Percentiles rank a stretch among this genome's conserved stretches.
Conservation (phyloP, 2,329 filamentous ascomycete genomes). For the Arthrobotrys megalospora region DNA sequence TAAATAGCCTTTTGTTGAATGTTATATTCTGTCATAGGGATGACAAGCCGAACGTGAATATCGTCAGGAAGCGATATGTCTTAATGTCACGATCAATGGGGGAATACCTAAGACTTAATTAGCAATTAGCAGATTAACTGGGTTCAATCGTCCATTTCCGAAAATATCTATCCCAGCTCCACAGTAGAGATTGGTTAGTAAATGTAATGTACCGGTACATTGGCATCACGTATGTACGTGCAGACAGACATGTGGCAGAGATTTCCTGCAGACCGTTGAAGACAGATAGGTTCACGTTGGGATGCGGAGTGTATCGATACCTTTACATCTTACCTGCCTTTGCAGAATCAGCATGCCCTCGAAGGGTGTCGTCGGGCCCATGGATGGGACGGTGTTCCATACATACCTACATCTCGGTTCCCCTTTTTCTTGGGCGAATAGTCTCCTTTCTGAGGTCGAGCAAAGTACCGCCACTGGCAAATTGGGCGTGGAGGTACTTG, state of each 20-base stretch:
- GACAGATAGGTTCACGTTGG: neutral
- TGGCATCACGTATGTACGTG: neutral
- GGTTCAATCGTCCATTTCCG: conserved; percentile 29
- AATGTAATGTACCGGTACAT: conserved; percentile 24
- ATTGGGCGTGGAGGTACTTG: conserved; percentile 13
- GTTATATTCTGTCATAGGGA: neutral
- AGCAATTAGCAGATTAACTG: neutral
- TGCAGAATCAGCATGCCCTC: neutral
- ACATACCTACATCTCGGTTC: conserved; percentile 21
- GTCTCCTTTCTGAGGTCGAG: conserved; percentile 21
- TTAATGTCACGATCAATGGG: conserved; percentile 3
- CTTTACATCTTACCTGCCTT: conserved; percentile 8
- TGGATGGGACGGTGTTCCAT: neutral
- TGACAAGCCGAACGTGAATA: neutral
- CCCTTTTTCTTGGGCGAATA: conserved; percentile 26
- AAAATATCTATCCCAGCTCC: conserved; percentile 48
- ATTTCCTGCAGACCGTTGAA: conserved; percentile 14
- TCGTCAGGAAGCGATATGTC: neutral
- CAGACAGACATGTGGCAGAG: neutral
- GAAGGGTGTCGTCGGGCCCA: conserved; percentile 8
- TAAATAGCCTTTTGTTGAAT: neutral
- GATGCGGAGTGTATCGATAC: conserved; percentile 20
- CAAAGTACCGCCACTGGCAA: conserved; percentile 8
- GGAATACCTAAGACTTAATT: conserved; percentile 5
- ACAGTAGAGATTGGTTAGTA: conserved; percentile 23